phyloP scores from a whole-genome alignment of 441 rosid genomes.

The Manihot esculenta region DNA sequence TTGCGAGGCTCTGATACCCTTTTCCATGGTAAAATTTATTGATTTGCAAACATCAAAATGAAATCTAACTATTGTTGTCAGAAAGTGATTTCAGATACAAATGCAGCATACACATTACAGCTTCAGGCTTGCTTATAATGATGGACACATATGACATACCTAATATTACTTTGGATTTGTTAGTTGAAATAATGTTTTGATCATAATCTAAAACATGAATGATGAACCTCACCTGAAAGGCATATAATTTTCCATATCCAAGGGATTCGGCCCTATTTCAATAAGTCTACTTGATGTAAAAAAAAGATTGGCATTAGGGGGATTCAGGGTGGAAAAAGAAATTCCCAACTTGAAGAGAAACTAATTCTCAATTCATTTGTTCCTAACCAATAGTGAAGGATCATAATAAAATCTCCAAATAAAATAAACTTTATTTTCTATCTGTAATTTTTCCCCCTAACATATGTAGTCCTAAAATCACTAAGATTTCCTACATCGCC shows the following conservation, averaged over 20 bases:
- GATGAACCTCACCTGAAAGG: not conserved
- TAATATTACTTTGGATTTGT: not conserved
- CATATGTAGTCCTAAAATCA: no score
- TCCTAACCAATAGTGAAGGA: no score
- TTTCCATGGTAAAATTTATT: not conserved
- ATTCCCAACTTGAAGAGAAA: no score
- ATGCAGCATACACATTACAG: not conserved
- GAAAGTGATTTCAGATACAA: not conserved
- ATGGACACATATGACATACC: not conserved
- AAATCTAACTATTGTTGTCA: not conserved
- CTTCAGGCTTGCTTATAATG: not conserved
- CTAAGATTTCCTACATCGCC: no score
- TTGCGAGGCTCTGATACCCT: not conserved
- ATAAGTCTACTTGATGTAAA: not conserved
- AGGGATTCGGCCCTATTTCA: not conserved
- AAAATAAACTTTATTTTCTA: no score
- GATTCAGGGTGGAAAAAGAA: no score
- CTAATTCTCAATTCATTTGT: no score
- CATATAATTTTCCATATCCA: not conserved
- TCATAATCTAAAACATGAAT: slow-evolving; percentile 1
- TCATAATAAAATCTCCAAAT: no score
- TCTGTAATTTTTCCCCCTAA: no score
- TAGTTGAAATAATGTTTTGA: not conserved
- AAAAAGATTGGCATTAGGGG: no score
- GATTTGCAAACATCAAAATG: not conserved